Conservation (phyloP, 148 eudicot species). For the Agrostemma githago region DNA sequence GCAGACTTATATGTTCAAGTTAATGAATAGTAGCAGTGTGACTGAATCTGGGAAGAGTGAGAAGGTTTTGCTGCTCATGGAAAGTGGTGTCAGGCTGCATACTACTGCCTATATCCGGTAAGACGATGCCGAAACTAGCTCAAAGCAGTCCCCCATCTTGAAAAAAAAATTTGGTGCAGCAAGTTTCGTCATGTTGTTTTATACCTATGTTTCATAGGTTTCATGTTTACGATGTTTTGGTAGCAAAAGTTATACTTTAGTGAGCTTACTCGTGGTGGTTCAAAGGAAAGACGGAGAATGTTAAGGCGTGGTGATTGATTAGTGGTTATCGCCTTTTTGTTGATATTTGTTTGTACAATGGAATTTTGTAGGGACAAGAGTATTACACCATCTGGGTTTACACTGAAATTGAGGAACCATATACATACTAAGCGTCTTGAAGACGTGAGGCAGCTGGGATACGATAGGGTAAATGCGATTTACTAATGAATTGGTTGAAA, state of each 20-base stretch:
- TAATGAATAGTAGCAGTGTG: slow-evolving; percentile 96
- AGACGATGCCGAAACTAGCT: slow-evolving; percentile 3
- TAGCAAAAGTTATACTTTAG: no score
- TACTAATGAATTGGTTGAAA: no score
- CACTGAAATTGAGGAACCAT: slow-evolving; percentile 92
- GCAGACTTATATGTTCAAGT: slow-evolving; percentile 93
- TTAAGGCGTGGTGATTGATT: not conserved
- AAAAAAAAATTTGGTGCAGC: no score
- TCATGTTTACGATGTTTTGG: no score
- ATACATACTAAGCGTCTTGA: slow-evolving; percentile 94
- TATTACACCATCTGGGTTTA: slow-evolving; percentile 94
- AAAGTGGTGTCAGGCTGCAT: slow-evolving; percentile 91
- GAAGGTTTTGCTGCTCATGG: slow-evolving; percentile 90
- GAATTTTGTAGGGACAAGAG: slow-evolving; percentile 98
- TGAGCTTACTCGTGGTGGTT: no score
- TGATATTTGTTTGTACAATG: no score
- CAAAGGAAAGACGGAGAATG: not conserved
- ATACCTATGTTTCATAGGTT: no score
- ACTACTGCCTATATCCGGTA: slow-evolving; percentile 85
- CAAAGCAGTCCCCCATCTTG: no score
- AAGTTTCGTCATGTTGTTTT: no score
- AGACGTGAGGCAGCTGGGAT: slow-evolving; percentile 96
- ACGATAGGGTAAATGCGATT: slow-evolving; percentile 62
- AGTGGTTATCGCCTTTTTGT: slow-evolving; percentile 18
- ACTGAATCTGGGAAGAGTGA: slow-evolving; percentile 99